These are phyloP conservation scores for Xanthoparmelia taractica DNA, from an alignment of 495 filamentous ascomycete genomes.

Conservation along the genomic window DNA sequence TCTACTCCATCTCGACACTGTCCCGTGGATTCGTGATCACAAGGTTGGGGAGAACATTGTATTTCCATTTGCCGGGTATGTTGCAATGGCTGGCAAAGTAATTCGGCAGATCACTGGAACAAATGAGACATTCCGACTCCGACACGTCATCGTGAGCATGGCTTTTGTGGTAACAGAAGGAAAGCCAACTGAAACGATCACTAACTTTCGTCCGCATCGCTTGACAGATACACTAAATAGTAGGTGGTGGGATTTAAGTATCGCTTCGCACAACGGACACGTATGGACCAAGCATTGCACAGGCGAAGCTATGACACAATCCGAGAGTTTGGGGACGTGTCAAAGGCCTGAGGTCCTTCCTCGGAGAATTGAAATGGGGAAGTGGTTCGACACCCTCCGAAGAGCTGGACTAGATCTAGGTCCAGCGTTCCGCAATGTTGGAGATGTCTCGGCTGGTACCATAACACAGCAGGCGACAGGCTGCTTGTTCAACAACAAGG, in stretches of 20 bases:
- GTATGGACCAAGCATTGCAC: conserved; percentile 33
- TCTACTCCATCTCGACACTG: conserved; percentile 38
- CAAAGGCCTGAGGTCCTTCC: conserved; percentile 4
- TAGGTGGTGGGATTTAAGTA: conserved; percentile 33
- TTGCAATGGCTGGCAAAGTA: conserved; percentile 43
- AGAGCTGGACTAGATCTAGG: background rate
- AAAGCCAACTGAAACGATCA: background rate
- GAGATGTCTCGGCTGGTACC: background rate
- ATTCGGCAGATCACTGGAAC: conserved; percentile 12
- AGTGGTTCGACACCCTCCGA: background rate
- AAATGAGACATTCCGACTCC: background rate
- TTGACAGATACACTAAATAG: conserved; percentile 28
- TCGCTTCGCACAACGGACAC: conserved; percentile 28
- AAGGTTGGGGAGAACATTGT: conserved; percentile 32
- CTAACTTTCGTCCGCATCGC: conserved; percentile 22
- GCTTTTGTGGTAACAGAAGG: conserved; percentile 26
- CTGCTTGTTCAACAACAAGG: background rate
- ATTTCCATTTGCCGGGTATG: conserved; percentile 43
- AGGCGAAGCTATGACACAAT: conserved; percentile 21
- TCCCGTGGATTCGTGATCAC: conserved; percentile 47
- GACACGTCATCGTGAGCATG: background rate
- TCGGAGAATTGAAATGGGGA: conserved; percentile 6
- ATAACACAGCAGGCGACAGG: too few relatives aligned
- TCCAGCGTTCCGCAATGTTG: background rate
- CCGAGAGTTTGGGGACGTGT: background rate